Evolutionary conservation across 768 basidiomycete species (phyloP), one percentile per base, ranked within the genome.

Genomic region (Floccularia luteovirens): DNA sequence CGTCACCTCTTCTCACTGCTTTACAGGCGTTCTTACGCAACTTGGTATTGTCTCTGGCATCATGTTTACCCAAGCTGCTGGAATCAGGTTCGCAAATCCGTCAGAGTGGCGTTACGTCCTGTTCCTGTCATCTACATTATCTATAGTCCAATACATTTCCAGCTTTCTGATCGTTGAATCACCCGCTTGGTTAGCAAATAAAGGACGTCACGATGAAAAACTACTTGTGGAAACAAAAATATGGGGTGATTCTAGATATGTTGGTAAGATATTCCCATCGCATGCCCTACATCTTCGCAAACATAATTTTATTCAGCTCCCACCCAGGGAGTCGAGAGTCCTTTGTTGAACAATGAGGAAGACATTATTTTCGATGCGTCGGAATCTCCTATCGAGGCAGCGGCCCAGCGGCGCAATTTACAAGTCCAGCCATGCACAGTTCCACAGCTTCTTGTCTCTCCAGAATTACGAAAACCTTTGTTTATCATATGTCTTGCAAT

Each of bases 21-120:
- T 16, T 36, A 14, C 43, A 87, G 86, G 86, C 16, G 82, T 90
- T 20, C 66, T 91, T 21, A 88, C 83, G 0, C 90, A 91, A 49
- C 62, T 92, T 20, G 78, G 74, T 27, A 84, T 94, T 51, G 89
- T 94, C 24, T 59, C 89, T 39, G 89, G 89, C 21, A 84, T 96
- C 47, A 81, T 94, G 70, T 56, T 78, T n/a, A 86, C 91, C 0
- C 93, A 98, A 53, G 59, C 69, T 3, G 65, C 89, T 44, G 90
- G 90, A 2, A 66, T 91, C 25, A 57, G 63, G 38, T 67, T 87
- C 35, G 82, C 89, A 12, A 79, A 79, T 7, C 83, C 83, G 1
- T 67, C 65, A 38, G 54, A 70, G 35, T 91, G 88, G 88, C 78
- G 88, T 28, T 48, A 72, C 31, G 86, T 90, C 16, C 68, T 87